Evolutionary conservation across 2,329 filamentous ascomycete species (phyloP).

Genomic region (Grosmannia serpens): DNA sequence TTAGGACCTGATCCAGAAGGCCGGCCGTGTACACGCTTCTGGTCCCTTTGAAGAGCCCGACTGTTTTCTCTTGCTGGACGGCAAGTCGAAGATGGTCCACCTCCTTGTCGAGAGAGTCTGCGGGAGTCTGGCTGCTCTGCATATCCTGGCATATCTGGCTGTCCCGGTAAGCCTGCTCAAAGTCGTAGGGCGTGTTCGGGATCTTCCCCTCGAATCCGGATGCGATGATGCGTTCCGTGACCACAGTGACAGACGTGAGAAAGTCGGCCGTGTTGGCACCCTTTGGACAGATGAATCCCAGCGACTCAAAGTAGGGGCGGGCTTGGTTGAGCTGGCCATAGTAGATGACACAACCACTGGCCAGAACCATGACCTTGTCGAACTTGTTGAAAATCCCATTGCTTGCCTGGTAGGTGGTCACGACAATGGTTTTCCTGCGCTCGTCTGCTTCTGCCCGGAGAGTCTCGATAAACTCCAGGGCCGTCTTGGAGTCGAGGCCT

Average conservation of each 20-base stretch:
- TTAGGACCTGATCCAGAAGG: slow-evolving; percentile 57
- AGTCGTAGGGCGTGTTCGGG: slow-evolving; percentile 51
- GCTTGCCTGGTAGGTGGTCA: slow-evolving; percentile 56
- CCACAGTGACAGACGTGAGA: slow-evolving; percentile 47
- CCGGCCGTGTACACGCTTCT: slow-evolving; percentile 54
- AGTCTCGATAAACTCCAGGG: slow-evolving; percentile 53
- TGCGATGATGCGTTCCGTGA: not conserved
- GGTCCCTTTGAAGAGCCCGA: not conserved
- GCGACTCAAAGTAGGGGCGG: slow-evolving; percentile 51
- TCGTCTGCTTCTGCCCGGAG: slow-evolving; percentile 56
- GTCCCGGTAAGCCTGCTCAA: slow-evolving; percentile 45
- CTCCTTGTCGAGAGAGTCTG: slow-evolving; percentile 30
- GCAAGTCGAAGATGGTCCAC: slow-evolving; percentile 2
- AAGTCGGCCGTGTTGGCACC: slow-evolving; percentile 64
- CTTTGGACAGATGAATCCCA: slow-evolving; percentile 51
- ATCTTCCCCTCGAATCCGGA: slow-evolving; percentile 41
- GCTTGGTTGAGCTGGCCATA: slow-evolving; percentile 32
- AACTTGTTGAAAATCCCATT: slow-evolving; percentile 40
- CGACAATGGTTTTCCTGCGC: slow-evolving; percentile 44
- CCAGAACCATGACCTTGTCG: slow-evolving; percentile 13
- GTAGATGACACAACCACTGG: slow-evolving; percentile 8
- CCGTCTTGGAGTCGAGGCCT: slow-evolving; percentile 54
- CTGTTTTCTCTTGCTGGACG: slow-evolving; percentile 6
- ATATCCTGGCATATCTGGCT: slow-evolving; percentile 26
- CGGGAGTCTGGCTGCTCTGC: slow-evolving; percentile 34